Conservation (phyloP, 164 flowering plant species). For the Tinospora cordifolia region DNA sequence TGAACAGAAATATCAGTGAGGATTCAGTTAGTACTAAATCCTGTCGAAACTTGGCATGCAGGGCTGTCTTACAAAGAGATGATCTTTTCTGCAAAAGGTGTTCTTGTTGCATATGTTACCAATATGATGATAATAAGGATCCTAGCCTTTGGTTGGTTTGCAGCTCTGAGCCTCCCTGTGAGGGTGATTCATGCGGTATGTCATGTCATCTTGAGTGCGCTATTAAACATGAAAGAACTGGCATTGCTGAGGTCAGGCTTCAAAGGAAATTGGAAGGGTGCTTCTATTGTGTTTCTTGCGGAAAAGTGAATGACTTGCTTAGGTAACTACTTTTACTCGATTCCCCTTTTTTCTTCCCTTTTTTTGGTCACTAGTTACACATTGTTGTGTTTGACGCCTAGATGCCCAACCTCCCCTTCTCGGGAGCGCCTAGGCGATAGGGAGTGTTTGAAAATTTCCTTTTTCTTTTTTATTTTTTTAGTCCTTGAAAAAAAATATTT, state of each 20-base stretch:
- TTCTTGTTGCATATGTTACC: conserved; percentile 81
- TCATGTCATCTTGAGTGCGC: conserved; percentile 97
- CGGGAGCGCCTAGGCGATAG: too few species aligned
- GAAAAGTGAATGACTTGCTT: conserved; percentile 75
- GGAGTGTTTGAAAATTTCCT: too few species aligned
- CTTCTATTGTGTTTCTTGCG: conserved; percentile 72
- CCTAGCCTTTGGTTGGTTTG: conserved; percentile 95
- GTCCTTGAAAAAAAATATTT: too few species aligned
- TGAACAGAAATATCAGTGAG: conserved; percentile 18
- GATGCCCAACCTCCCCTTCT: too few species aligned
- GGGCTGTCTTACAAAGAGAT: conserved; percentile 44
- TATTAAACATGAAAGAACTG: conserved; percentile 54
- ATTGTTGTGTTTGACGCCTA: not conserved
- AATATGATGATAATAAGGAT: conserved; percentile 94
- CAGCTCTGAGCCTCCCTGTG: conserved; percentile 64
- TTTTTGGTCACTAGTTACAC: not conserved
- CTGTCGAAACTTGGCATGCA: conserved; percentile 84
- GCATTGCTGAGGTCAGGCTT: conserved; percentile 41
- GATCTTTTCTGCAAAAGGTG: conserved; percentile 88
- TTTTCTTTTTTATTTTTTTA: too few species aligned
- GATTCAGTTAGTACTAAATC: conserved; percentile 23
- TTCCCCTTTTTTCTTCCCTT: not conserved
- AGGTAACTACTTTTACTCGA: conserved; percentile 40
- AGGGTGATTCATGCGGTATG: conserved; percentile 67
- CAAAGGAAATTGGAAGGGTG: conserved; percentile 51